Percentiles rank a stretch among this genome's conserved stretches.
These are phyloP conservation scores for Teratosphaeria pseudoeucalypti DNA, from an alignment of 2,329 filamentous ascomycete genomes.

Conservation along the genomic window DNA sequence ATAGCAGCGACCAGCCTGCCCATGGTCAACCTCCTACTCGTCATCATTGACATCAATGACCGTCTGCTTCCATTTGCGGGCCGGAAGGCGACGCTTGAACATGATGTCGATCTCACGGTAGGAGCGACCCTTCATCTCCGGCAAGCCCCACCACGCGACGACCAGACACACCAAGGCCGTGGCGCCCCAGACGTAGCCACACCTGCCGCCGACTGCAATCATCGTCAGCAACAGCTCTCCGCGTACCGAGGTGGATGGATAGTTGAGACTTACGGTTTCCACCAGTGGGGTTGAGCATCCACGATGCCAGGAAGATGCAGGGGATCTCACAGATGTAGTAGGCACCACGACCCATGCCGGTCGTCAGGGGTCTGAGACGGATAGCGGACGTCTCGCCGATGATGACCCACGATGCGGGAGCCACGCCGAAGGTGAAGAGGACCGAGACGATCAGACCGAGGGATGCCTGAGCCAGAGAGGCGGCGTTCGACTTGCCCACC, in stretches of 20 bases:
- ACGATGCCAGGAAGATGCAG: slow-evolving; percentile 50
- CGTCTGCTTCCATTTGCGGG: slow-evolving; percentile 47
- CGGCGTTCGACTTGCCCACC: slow-evolving; percentile 28
- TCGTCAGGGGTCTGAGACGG: slow-evolving; percentile 55
- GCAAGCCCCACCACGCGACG: slow-evolving; percentile 39
- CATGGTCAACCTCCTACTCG: slow-evolving; percentile 40
- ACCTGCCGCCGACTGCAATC: slow-evolving; percentile 40
- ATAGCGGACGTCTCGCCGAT: slow-evolving; percentile 58
- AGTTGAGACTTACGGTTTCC: slow-evolving; percentile 7
- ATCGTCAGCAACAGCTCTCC: slow-evolving; percentile 7
- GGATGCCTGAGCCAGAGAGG: slow-evolving; percentile 48
- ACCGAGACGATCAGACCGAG: slow-evolving; percentile 57
- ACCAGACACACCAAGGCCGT: slow-evolving; percentile 47
- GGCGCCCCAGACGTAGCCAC: slow-evolving; percentile 50
- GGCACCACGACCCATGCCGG: slow-evolving; percentile 51
- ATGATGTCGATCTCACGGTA: slow-evolving; percentile 54
- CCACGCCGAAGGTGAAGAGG: slow-evolving; percentile 52
- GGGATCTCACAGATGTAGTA: slow-evolving; percentile 59
- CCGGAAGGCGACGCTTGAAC: slow-evolving; percentile 44
- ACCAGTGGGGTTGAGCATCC: slow-evolving; percentile 48
- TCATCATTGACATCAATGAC: slow-evolving; percentile 50
- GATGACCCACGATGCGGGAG: slow-evolving; percentile 56
- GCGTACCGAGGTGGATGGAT: slow-evolving; percentile 3
- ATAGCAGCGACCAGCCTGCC: not conserved
- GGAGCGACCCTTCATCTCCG: slow-evolving; percentile 48